phyloP scores from a whole-genome alignment of 768 basidiomycete species.

The Xerocomus brunneocitrinus region DNA sequence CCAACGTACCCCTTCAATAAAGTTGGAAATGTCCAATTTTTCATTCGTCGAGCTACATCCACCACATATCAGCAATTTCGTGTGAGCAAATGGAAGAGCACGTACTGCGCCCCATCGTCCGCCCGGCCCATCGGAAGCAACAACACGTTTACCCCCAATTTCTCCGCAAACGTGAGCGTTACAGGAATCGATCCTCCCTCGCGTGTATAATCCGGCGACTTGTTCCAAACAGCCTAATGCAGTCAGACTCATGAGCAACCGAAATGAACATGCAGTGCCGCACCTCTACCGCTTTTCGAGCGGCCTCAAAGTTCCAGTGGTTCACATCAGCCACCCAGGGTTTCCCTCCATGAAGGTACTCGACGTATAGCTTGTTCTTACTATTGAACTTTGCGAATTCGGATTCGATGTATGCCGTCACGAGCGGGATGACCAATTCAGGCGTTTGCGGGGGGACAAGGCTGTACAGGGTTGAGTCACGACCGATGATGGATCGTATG shows the following conservation, averaged over 20 bases:
- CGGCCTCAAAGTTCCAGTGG: conserved; percentile 94
- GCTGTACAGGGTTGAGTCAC: conserved; percentile 27
- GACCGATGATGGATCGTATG: background rate
- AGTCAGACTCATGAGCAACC: background rate
- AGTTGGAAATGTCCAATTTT: conserved; percentile 89
- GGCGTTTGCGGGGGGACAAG: conserved; percentile 88
- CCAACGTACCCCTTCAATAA: conserved; percentile 66
- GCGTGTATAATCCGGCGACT: conserved; percentile 76
- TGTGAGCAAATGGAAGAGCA: conserved; percentile 13
- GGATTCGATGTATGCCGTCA: conserved; percentile 59
- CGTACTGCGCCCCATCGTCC: conserved; percentile 91
- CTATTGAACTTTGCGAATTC: conserved; percentile 84
- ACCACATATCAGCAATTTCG: background rate
- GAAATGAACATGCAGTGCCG: background rate
- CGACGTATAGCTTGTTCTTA: conserved; percentile 76
- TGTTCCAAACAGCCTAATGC: conserved; percentile 49
- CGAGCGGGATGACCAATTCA: conserved; percentile 65
- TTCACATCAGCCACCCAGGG: conserved; percentile 84
- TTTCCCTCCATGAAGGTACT: conserved; percentile 75
- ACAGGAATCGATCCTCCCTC: conserved; percentile 96
- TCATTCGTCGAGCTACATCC: conserved; percentile 79
- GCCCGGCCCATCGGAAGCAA: conserved; percentile 91
- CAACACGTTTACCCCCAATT: conserved; percentile 79
- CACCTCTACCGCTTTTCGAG: conserved; percentile 78
- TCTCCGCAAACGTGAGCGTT: conserved; percentile 90